Base-by-base conservation (phyloP, 768 basidiomycete species). In the Amanita exitialis region DNA sequence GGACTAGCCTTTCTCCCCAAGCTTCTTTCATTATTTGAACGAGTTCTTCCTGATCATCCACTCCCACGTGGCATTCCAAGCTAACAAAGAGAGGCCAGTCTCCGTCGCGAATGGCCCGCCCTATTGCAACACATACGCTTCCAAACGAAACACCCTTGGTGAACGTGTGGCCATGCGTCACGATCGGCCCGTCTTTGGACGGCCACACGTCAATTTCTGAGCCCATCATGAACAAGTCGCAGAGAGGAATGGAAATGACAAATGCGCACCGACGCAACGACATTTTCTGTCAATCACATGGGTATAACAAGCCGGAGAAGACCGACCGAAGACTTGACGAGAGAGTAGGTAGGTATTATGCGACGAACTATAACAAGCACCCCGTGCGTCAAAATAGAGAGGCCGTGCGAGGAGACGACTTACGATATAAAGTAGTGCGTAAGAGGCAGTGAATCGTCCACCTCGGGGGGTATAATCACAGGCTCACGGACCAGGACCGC, bases 161-260 rank as follows among this genome's bases (percentile, higher is more conserved):
- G 52, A 81, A 68, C 1, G 82, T 83, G 56, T 77, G 68, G 1
- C 82, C 82, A 54, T 83, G 82, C 0, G 77, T 83, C 28, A 83
- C 79, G 45, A 79, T 63, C 10, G 75, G 69, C 0, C 79, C 78
- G 36, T 72, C 68, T 6, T 68, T 64, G 0, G 75, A 74, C 4
- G 77, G 71, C 82, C 83, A 85, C 6, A 81, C 80, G 55, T 85
- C 82, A 45, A 83, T 79, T 58, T 85, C 82, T 66, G 54, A 6
- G 13, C 28, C 16, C 18, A 25, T 36, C 10, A 41, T 47, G 32
- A 36, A 36, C 35, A 32, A 1, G 21, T 20, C 25, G 13, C 8
- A 15, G 21, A 15, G 21, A 5, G 45, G 20, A 23, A 21, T 35
- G 10, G 53, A 44, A 46, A 34, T 7, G 15, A 55, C 64, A n/a